A percentile compares a stretch with the other conserved stretches of the same genome.
These are phyloP conservation scores for Postia placenta DNA, from an alignment of 768 basidiomycete genomes.

Conservation along the genomic window DNA sequence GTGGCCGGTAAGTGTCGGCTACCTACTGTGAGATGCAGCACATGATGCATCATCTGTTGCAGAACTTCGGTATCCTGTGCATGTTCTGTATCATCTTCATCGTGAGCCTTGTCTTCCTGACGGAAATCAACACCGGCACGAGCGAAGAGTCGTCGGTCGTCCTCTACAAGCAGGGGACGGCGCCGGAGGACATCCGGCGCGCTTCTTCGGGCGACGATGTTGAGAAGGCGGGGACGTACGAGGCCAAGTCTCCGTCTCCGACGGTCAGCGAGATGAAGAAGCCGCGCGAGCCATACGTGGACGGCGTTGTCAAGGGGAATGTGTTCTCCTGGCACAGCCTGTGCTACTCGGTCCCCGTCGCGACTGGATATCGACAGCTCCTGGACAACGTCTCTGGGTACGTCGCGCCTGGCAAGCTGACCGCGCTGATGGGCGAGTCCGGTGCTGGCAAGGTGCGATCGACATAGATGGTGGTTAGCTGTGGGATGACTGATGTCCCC, in stretches of 20 bases:
- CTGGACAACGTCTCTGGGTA: constrained; percentile 74
- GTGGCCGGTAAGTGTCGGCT: constrained; percentile 29
- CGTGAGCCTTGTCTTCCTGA: constrained; percentile 45
- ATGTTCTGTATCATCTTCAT: constrained; percentile 61
- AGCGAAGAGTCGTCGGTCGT: constrained; percentile 37
- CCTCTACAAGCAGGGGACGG: constrained; percentile 61
- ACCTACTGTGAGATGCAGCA: not conserved
- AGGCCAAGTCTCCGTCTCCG: constrained; percentile 1
- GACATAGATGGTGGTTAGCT: not conserved
- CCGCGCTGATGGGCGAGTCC: constrained; percentile 69
- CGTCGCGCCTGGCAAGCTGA: constrained; percentile 75
- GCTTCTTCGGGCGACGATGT: constrained; percentile 1
- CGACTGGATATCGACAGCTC: constrained; percentile 41
- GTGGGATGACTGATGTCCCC: not conserved
- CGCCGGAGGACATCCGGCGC: constrained; percentile 11
- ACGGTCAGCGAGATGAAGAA: not conserved
- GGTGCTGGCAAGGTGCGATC: constrained; percentile 39
- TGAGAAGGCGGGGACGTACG: not conserved
- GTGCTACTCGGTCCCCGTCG: constrained; percentile 56
- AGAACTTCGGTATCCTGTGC: constrained; percentile 67
- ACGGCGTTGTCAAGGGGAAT: constrained; percentile 28
- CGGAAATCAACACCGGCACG: constrained; percentile 43
- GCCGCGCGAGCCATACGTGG: constrained; percentile 18
- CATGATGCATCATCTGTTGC: not conserved
- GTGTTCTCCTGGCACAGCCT: constrained; percentile 80